Evolutionary conservation across 2,329 filamentous ascomycete species (phyloP).

Genomic region (Sarocladium strictum): DNA sequence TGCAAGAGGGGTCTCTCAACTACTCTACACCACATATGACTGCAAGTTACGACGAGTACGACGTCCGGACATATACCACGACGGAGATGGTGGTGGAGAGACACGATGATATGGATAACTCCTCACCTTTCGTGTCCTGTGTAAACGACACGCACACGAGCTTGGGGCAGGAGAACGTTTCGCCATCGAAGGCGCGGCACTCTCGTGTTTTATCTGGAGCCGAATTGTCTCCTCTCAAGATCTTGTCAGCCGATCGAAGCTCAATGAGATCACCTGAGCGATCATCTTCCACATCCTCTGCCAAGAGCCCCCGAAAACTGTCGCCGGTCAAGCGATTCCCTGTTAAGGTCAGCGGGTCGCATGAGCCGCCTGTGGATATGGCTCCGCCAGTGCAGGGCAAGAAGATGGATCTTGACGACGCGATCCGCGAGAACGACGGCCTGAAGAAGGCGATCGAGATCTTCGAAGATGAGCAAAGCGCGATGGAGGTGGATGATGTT

Average conservation of each 20-base stretch:
- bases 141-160: constrained; percentile 24
- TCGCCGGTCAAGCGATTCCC: constrained; percentile 55
- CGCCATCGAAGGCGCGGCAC: constrained; percentile 40
- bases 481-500: constrained; percentile 22
- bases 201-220: constrained; percentile 52
- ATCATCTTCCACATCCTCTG: background rate
- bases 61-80: constrained; percentile 23
- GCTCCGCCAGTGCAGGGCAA: background rate
- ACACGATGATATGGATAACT: constrained; percentile 17
- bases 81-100: constrained; percentile 10
- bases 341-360: constrained; percentile 42
- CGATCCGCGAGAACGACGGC: constrained; percentile 48
- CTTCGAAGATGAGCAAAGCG: constrained; percentile 47
- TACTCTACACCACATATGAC: constrained; percentile 23
- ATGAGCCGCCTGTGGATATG: background rate
- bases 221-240: constrained; percentile 51
- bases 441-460: constrained; percentile 56
- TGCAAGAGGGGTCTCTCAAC: constrained; percentile 32
- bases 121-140: constrained; percentile 22
- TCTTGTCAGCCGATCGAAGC: constrained; percentile 30
- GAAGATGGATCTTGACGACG: constrained; percentile 43
- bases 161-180: constrained; percentile 40
- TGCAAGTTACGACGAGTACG: constrained; percentile 27
- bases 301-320: constrained; percentile 26
- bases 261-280: constrained; percentile 3